Percentiles rank a stretch among this genome's conserved stretches.
Evolutionary conservation across 768 basidiomycete genomes (phyloP).

Genomic region (Pluteus cervinus): DNA sequence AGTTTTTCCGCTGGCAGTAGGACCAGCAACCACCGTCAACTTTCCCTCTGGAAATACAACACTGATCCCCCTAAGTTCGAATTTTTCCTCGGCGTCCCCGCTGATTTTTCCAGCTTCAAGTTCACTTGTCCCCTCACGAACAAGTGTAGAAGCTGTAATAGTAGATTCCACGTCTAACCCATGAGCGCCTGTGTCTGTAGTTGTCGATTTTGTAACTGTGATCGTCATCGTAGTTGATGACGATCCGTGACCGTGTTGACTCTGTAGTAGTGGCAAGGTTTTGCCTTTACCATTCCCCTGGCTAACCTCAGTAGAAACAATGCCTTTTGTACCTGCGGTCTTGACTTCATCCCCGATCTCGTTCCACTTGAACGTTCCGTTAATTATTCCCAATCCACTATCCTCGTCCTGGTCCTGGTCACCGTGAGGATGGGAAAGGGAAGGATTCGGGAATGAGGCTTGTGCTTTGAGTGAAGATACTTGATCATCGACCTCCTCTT

Average conservation of each 20-base stretch:
- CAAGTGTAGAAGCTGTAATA: too few species aligned
- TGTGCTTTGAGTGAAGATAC: slow-evolving; percentile 55
- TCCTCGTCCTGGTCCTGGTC: slow-evolving; percentile 25
- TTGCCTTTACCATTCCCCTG: too few species aligned
- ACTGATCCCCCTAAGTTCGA: slow-evolving; percentile 61
- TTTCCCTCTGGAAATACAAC: slow-evolving; percentile 68
- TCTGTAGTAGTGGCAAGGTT: too few species aligned
- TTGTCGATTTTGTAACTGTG: too few species aligned
- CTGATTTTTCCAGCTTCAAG: slow-evolving; percentile 16
- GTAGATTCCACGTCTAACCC: too few species aligned
- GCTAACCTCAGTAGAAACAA: too few species aligned
- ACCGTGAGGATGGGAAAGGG: too few species aligned
- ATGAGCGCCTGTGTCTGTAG: too few species aligned
- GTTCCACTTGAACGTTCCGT: slow-evolving; percentile 59
- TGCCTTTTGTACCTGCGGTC: slow-evolving; percentile 12
- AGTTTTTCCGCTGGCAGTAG: slow-evolving; percentile 80
- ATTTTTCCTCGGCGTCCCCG: slow-evolving; percentile 46
- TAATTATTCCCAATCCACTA: slow-evolving; percentile 46
- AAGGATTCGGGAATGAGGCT: too few species aligned
- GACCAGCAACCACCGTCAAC: slow-evolving; percentile 67
- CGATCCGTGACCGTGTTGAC: neutral
- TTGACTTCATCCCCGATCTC: slow-evolving; percentile 33
- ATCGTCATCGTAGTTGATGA: slow-evolving; percentile 10
- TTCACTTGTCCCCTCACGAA: slow-evolving; percentile 15
- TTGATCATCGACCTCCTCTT: slow-evolving; percentile 63